Evolutionary conservation across 1,284 basidiomycete genomes (phyloP), one percentile per base, ranked within the genome.

Genomic region (Xanthoconium separans): DNA sequence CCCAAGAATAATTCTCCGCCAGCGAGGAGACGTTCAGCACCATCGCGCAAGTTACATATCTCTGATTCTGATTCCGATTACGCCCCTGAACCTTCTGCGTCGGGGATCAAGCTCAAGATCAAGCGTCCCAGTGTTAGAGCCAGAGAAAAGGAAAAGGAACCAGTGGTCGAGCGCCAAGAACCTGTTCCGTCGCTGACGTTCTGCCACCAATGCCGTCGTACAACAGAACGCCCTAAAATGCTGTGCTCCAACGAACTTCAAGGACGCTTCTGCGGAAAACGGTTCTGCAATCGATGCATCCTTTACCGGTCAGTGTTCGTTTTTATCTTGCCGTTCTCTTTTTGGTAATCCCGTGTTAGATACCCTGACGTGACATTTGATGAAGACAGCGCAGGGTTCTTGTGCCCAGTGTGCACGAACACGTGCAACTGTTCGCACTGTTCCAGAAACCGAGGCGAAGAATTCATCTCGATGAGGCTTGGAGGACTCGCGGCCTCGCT

Each of bases 341-440:
- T 15, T n/a, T n/a, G 8, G 4, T 36, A 8, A 16, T 9, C 7
- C 8, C 34, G 13, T 18, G 8, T 29, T 52, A 69, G 67, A 53
- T 69, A 69, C 44, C 70, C 67, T 4, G 67, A 69, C 29, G 15
- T 66, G 34, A 66, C 68, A 18, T 69, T 69, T 37, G 61, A 66
- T n/a, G 44, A 60, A 31, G 44, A 56, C 20, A 70, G 55, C 30
- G 55, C 56, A 2, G 49, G 61, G 9, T 69, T 72, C 50, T 41
- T 71, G 50, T 69, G 67, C 43, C 67, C 67, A 0, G 57, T 29
- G n/a, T 69, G 67, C 51, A 65, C 69, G 10, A 54, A 61, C 39
- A 72, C 64, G 2, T 69, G 67, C 52, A 69, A 69, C 31, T 69
- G 67, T 37, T 69, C 67, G 6, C 0, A 2, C 13, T 69, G 67